phyloP scores from a whole-genome alignment of 1,284 basidiomycete species.

The Moesziomyces antarcticus region DNA sequence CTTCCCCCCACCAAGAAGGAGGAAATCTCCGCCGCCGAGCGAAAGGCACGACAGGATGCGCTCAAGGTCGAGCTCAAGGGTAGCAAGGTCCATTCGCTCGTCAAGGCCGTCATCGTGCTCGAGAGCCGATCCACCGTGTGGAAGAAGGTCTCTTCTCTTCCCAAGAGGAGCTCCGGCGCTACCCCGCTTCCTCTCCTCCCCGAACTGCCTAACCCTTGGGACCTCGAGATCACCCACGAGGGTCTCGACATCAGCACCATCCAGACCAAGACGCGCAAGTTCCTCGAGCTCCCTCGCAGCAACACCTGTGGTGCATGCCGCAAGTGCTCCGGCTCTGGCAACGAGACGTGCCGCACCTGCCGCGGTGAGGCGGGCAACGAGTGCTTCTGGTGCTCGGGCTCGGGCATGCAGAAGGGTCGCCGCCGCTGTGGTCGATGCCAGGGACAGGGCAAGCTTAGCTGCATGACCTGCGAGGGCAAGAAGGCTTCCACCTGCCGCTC shows the following conservation, averaged over 20 bases:
- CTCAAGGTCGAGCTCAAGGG: slow-evolving; percentile 45
- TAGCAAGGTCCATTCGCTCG: slow-evolving; percentile 44
- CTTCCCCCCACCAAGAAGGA: slow-evolving; percentile 53
- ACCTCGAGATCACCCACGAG: slow-evolving; percentile 44
- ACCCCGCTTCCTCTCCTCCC: slow-evolving; percentile 38
- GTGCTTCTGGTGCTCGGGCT: slow-evolving; percentile 58
- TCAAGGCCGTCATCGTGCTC: slow-evolving; percentile 52
- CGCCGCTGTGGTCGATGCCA: slow-evolving; percentile 52
- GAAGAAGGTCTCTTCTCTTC: slow-evolving; percentile 40
- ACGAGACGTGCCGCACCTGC: slow-evolving; percentile 45
- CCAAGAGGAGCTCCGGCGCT: slow-evolving; percentile 13
- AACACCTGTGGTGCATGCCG: slow-evolving; percentile 32
- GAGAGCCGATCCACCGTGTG: slow-evolving; percentile 43
- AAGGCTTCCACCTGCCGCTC: slow-evolving; percentile 39
- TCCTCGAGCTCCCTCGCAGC: slow-evolving; percentile 50
- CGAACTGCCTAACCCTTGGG: slow-evolving; percentile 51
- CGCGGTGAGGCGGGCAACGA: slow-evolving; percentile 50
- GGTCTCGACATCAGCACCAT: slow-evolving; percentile 46
- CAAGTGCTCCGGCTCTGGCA: slow-evolving; percentile 45
- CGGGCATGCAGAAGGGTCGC: slow-evolving; percentile 48
- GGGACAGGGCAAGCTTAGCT: slow-evolving; percentile 44
- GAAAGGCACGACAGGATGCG: slow-evolving; percentile 41
- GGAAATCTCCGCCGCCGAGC: slow-evolving; percentile 44
- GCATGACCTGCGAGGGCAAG: slow-evolving; percentile 49
- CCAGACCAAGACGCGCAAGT: slow-evolving; percentile 51